Conservation (phyloP, 805 yeast genomes). For the Saccharomycopsis lassenensis region DNA sequence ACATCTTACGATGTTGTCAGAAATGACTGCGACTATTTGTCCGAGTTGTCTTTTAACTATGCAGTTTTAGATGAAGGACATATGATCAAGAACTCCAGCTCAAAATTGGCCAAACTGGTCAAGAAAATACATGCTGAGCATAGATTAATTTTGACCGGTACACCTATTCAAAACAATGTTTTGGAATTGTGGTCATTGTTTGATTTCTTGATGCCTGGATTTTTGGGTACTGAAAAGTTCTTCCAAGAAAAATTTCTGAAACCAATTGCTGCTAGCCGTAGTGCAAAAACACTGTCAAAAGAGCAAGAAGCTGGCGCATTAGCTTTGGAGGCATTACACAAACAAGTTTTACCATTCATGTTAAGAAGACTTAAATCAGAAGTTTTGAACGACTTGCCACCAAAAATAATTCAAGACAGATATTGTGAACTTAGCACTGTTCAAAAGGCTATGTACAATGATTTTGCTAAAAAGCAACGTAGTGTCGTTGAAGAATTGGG, state of each 20-base stretch:
- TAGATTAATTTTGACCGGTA: constrained; percentile 84
- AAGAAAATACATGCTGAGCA: constrained; percentile 79
- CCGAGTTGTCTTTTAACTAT: constrained; percentile 66
- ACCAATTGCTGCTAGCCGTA: constrained; percentile 91
- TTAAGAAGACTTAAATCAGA: constrained; percentile 92
- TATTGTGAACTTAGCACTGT: constrained; percentile 91
- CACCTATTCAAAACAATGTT: constrained; percentile 96
- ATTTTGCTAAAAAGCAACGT: constrained; percentile 82
- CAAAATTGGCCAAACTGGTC: constrained; percentile 83
- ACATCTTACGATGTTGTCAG: constrained; percentile 96
- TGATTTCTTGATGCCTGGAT: constrained; percentile 98
- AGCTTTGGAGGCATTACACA: constrained; percentile 91
- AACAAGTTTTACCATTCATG: constrained; percentile 94
- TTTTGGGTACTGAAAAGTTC: constrained; percentile 85
- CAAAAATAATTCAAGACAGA: constrained; percentile 96
- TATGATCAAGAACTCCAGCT: constrained; percentile 82
- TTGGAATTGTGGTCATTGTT: constrained; percentile 95
- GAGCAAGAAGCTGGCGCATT: constrained; percentile 97
- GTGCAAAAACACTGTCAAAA: constrained; percentile 75
- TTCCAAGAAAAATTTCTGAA: constrained; percentile 95
- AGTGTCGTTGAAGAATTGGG: constrained; percentile 49
- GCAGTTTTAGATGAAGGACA: constrained; percentile 98
- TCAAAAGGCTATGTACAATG: constrained; percentile 79
- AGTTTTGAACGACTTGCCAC: constrained; percentile 91
- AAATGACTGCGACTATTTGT: constrained; percentile 65